Evolutionary conservation across 2,329 filamentous ascomycete genomes (phyloP).

Genomic region (Alternaria conjuncta): DNA sequence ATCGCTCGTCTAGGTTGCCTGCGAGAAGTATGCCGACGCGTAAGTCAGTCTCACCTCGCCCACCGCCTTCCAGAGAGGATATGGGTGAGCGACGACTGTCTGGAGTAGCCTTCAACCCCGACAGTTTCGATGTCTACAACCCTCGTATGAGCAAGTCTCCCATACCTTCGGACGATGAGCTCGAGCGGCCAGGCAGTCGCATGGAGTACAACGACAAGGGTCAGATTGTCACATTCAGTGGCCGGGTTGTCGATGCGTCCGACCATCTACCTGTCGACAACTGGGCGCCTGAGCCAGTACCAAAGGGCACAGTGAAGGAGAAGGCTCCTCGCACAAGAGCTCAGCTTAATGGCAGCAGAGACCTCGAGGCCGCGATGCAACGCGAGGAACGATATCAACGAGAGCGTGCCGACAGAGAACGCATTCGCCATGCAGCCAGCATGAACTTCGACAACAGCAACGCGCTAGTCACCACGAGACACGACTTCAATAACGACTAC

Average conservation of each 20-base stretch:
- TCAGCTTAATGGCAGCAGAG: conserved; percentile 59
- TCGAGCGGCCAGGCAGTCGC: conserved; percentile 36
- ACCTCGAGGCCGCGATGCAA: conserved; percentile 42
- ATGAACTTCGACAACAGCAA: conserved; percentile 35
- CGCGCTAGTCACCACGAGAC: conserved; percentile 39
- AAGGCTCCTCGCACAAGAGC: conserved; percentile 53
- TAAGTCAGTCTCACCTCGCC: conserved; percentile 77
- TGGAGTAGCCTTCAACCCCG: conserved; percentile 73
- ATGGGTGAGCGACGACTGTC: conserved; percentile 60
- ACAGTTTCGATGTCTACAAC: conserved; percentile 77
- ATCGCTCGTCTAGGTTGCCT: conserved; percentile 50
- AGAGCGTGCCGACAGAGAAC: conserved; percentile 42
- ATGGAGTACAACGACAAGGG: conserved; percentile 61
- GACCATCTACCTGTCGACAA: conserved; percentile 79
- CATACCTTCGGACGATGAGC: conserved; percentile 31
- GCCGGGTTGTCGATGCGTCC: conserved; percentile 78
- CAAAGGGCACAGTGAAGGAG: conserved; percentile 58
- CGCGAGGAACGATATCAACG: conserved; percentile 42
- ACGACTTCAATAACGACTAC: conserved; percentile 30
- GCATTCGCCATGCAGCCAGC: conserved; percentile 40
- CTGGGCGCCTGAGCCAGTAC: conserved; percentile 78
- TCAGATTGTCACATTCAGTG: conserved; percentile 78
- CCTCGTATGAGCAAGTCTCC: conserved; percentile 53
- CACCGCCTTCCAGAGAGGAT: conserved; percentile 55
- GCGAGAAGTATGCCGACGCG: conserved; percentile 60